Base-by-base conservation (phyloP, 2,329 filamentous ascomycete genomes). In the Colletotrichum cuscutae region DNA sequence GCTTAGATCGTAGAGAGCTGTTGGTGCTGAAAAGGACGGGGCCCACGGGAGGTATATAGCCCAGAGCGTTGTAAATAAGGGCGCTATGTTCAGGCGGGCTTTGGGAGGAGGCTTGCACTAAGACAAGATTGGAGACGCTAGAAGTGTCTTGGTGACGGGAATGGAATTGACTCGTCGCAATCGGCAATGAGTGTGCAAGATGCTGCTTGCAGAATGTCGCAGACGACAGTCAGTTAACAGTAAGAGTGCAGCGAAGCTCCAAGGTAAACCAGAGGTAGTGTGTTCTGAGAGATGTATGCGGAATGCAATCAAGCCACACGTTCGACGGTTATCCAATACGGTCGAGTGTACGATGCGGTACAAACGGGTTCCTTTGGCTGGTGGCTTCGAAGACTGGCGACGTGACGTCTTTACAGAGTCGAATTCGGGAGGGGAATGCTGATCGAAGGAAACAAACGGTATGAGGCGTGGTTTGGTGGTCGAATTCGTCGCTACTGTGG, bases 151-250 rank as follows among this genome's bases (percentile, higher is more conserved):
- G 70, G 66, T 70, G 70, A 72, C 70, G 71, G 71, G 73, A 73
- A 73, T 73, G 73, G 70, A 68, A 74, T 72, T 71, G 71, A 73
- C 60, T 74, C 65, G 73, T 65, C 61, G 71, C 65, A 73, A 73
- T 74, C 70, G 62, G 66, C 53, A 73, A 65, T 56, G 15, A 22
- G 53, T 19, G 62, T 46, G 60, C 46, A 58, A 59, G 61, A 65
- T 22, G 69, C 68, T 68, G 71, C 37, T 73, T 72, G 71, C 71
- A 72, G 71, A 73, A 73, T 62, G 71, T 66, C 49, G 62, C 52
- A 61, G 37, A 52, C 46, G 30, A 65, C 61, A 46, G 35, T 52
- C 56, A 57, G 28, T 71, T 26, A 54, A 56, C 22, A 46, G 54
- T 26, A 58, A 65, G 61, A 72, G 71, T 63, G 68, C 61, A 46